Percentiles rank a stretch among this genome's conserved stretches.
Evolutionary conservation across 441 rosid species (phyloP).

Genomic region (Hura crepitans): DNA sequence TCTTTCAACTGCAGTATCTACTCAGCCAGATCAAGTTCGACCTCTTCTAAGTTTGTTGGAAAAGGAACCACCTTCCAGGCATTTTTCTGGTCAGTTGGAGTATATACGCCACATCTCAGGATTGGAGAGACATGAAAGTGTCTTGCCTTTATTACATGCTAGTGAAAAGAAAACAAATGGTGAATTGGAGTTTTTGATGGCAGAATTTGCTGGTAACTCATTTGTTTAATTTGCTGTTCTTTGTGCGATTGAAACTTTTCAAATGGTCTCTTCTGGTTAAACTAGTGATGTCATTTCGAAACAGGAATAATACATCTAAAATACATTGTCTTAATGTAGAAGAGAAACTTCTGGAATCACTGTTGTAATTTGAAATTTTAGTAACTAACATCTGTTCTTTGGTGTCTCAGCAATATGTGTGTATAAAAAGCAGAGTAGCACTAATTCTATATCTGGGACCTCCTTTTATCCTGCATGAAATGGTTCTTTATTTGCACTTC

Average conservation of each 20-base stretch:
- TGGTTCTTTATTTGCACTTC: neutral
- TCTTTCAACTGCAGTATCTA: conserved; percentile 32
- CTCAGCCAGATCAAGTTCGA: conserved; percentile 83
- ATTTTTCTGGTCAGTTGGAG: conserved; percentile 84
- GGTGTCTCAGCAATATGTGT: neutral
- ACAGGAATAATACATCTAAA: neutral
- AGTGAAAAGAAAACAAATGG: conserved; percentile 80
- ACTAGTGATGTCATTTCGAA: neutral
- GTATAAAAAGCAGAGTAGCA: neutral
- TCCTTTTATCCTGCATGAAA: neutral
- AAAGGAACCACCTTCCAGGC: conserved; percentile 92
- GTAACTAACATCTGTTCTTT: neutral
- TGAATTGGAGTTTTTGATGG: conserved; percentile 83
- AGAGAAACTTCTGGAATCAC: neutral
- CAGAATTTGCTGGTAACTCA: conserved; percentile 78
- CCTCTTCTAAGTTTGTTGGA: conserved; percentile 98
- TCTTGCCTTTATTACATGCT: conserved; percentile 75
- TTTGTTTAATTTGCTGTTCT: neutral
- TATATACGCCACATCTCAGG: conserved; percentile 75
- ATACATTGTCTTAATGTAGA: neutral
- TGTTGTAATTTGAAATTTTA: conserved; percentile 2
- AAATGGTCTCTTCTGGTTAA: neutral
- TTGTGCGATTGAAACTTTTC: neutral
- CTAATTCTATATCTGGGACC: neutral
- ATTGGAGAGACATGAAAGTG: conserved; percentile 79